These are phyloP conservation scores for Pyronema domesticum DNA, from an alignment of 495 filamentous ascomycete genomes.

Conservation along the genomic window DNA sequence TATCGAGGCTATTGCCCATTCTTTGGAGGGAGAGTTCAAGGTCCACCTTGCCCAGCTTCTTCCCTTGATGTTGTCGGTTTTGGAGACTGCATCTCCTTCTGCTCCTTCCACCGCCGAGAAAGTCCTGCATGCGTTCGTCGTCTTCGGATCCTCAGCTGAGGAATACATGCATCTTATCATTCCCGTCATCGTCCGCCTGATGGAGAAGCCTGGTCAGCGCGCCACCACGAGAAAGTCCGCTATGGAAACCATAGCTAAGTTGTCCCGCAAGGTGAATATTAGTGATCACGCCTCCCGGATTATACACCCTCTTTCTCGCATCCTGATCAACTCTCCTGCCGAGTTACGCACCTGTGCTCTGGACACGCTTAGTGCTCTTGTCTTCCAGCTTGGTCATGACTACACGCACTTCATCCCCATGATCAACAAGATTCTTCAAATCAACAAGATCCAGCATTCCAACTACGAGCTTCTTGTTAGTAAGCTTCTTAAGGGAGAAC, in stretches of 20 bases:
- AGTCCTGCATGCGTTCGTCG: conserved; percentile 81
- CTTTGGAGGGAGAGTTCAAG: conserved; percentile 92
- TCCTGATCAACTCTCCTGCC: conserved; percentile 54
- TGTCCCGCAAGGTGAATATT: conserved; percentile 93
- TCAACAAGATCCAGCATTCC: conserved; percentile 56
- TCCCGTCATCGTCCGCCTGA: conserved; percentile 79
- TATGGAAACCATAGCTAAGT: conserved; percentile 83
- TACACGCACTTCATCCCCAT: conserved; percentile 85
- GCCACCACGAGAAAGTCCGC: conserved; percentile 62
- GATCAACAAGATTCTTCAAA: conserved; percentile 58
- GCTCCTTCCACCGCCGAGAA: conserved; percentile 49
- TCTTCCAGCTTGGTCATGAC: conserved; percentile 88
- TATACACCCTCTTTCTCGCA: conserved; percentile 69
- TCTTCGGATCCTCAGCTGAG: conserved; percentile 90
- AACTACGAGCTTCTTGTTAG: conserved; percentile 82
- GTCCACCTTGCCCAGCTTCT: conserved; percentile 75
- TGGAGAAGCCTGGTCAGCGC: conserved; percentile 68
- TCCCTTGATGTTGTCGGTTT: conserved; percentile 76
- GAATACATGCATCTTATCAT: conserved; percentile 99
- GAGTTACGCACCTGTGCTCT: conserved; percentile 65
- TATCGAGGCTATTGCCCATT: conserved; percentile 81
- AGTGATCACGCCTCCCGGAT: conserved; percentile 92
- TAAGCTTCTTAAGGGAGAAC: conserved; percentile 85
- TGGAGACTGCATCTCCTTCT: conserved; percentile 70
- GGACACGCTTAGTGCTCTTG: conserved; percentile 85